Conservation (phyloP, 2,329 filamentous ascomycete species). For the Fusarium falciforme region DNA sequence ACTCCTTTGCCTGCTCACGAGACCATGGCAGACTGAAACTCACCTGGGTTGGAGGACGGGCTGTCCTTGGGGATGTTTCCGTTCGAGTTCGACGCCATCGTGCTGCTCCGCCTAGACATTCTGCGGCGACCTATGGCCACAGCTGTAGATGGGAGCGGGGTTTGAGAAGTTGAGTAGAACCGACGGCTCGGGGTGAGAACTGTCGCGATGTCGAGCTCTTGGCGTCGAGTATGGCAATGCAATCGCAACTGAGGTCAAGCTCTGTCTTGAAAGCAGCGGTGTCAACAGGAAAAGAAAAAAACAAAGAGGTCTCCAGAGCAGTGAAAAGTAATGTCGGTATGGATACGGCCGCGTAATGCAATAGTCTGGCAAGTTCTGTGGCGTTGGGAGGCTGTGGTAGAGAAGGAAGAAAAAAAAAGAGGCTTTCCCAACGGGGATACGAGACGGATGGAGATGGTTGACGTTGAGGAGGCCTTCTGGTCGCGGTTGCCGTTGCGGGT, state of each 20-base stretch:
- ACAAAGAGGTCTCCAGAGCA: background rate
- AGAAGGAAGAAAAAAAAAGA: conserved; percentile 5
- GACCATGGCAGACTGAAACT: conserved; percentile 22
- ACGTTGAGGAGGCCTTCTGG: conserved; percentile 30
- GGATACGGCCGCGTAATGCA: background rate
- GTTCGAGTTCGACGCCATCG: conserved; percentile 46
- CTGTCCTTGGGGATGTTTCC: conserved; percentile 46
- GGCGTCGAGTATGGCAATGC: conserved; percentile 3
- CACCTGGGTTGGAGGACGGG: conserved; percentile 49
- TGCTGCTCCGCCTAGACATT: conserved; percentile 74
- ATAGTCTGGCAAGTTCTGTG: background rate
- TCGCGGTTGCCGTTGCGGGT: conserved; percentile 25
- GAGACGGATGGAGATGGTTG: conserved; percentile 35
- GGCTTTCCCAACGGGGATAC: conserved; percentile 14
- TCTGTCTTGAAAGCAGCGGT: conserved; percentile 19
- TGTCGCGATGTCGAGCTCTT: background rate
- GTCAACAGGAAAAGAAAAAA: background rate
- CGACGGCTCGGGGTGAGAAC: background rate
- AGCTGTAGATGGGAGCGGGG: background rate
- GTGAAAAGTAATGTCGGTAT: background rate
- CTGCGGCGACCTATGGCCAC: conserved; percentile 20
- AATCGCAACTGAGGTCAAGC: conserved; percentile 5
- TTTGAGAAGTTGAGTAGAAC: background rate
- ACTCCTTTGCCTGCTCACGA: background rate
- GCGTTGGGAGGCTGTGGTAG: conserved; percentile 5